Evolutionary conservation across 352 stramenopile species (phyloP), one percentile per base, ranked within the genome.

Genomic region (Phytophthora ramorum): DNA sequence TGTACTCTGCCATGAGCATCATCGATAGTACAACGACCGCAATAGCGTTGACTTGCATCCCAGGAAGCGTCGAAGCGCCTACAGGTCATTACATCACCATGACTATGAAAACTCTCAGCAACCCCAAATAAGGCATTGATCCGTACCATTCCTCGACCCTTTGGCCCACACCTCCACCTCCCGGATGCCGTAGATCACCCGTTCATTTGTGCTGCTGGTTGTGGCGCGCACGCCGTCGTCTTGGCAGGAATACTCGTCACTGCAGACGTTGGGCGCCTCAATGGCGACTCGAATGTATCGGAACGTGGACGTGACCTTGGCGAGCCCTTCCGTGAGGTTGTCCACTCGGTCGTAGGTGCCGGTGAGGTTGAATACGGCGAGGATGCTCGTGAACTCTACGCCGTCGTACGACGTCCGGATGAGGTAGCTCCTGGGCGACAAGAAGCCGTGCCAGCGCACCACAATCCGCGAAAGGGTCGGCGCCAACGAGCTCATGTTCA

Each of bases 81-180:
- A 53, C 24, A 37, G 17, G 69, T 43, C 51, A 45, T 54, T 57
- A 37, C 44, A 55, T 43, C 28, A 28, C 34, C 32, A 24, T 34
- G 10, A 44, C 38, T 16, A 20, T 16, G 1, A 40, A 43, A 50
- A 68, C 6, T 38, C 28, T 50, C 26, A 53, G 7, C 26, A 14
- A 6, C 7, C 26, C 4, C 26, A 7, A 32, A 4, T 7, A 53
- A 32, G 40, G 34, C 40, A 59, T 51, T 37, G 17, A 51, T 40
- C 4, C 53, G 47, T 54, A 75, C 70, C 78, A 67, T 78, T 93
- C 58, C 81, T 88, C 16, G 55, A 71, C 34, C 77, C 76, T 32
- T 70, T 79, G 7, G 77, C 78, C 83, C 85, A 94, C 26, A 95
- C 59, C 55, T 95, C 86, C 16, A 95, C 63, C 73, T 95, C 83